A percentile compares a stretch with the other conserved stretches of the same genome.
Conservation (phyloP, 1,284 basidiomycete species). For the Ustilago bromivora region DNA sequence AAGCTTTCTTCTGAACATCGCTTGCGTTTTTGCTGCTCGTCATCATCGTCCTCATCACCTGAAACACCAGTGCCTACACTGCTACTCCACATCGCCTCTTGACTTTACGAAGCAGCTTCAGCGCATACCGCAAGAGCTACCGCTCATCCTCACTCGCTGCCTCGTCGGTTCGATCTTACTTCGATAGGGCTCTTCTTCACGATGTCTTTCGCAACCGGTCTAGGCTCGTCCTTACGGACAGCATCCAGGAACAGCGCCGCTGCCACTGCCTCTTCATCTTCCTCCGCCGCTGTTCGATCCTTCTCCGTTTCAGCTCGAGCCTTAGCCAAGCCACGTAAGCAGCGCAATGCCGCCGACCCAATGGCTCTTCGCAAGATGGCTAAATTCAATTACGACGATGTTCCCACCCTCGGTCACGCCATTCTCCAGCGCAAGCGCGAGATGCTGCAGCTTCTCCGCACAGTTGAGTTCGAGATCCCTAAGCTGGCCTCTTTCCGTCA, state of each 20-base stretch:
- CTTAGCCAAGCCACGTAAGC: conserved; percentile 56
- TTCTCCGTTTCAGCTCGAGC: conserved; percentile 43
- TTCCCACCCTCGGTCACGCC: conserved; percentile 64
- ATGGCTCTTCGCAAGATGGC: conserved; percentile 57
- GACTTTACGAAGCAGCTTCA: neutral
- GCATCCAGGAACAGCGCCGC: conserved; percentile 17
- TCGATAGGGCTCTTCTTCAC: neutral
- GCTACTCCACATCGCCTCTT: neutral
- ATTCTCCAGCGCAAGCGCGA: conserved; percentile 60
- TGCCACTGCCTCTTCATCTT: conserved; percentile 23
- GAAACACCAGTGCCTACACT: neutral
- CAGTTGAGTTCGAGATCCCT: conserved; percentile 65
- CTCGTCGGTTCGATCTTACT: neutral
- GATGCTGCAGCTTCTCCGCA: conserved; percentile 58
- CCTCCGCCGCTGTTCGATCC: conserved; percentile 27
- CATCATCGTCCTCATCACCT: neutral
- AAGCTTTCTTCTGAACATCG: conserved; percentile 19
- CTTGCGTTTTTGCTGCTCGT: conserved; percentile 9
- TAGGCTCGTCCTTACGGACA: conserved; percentile 31
- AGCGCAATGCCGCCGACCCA: conserved; percentile 46
- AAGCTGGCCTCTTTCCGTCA: conserved; percentile 65
- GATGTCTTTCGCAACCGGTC: conserved; percentile 28
- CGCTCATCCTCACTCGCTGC: neutral
- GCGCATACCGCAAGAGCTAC: neutral
- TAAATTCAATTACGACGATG: conserved; percentile 65